Evolutionary conservation across 352 stramenopile species (phyloP), one percentile per base, ranked within the genome.

Genomic region (Phytopythium kandeliae): DNA sequence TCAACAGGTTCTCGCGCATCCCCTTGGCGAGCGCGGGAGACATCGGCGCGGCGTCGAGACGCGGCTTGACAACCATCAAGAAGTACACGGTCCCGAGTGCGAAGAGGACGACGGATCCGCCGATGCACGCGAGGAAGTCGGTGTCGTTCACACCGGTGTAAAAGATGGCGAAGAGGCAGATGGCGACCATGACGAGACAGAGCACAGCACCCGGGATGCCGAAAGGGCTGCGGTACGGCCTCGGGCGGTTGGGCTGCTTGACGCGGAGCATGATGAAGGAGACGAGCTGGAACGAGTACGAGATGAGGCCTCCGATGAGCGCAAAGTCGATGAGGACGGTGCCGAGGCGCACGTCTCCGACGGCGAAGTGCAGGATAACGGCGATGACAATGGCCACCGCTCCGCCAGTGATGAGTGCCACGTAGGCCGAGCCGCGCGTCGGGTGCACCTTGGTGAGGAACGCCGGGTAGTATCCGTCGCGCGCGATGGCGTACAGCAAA

Each of bases 261-360:
- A 69, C 46, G 24, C 74, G 71, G 48, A 85, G 62, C 17, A 53
- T 65, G n/a, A 85, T 69, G 53, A 85, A 85, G 40, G 74, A 71
- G n/a, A 67, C 54, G 34, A 85, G 58, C 58, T 85, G 71, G 48
- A 85, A 83, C 21, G 69, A 57, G 57, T 85, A 85, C 48, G 71
- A 83, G 51, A 85, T 57, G 37, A 85, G 65, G n/a, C 65, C 67
- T 19, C 67, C 67, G 38, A 72, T 71, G 52, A 77, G 62, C 44
- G 67, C 58, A 19, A 77, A 46, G 57, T 85, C 81, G 65, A 85
- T 81, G n/a, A 85, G 53, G 25, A 83, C 71, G 13, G 69, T 72
- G 45, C 71, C 71, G 12, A 85, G 61, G 3, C 75, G 62, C 11
- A 63, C 58, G 56, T 83, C 73, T 21, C 71, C 74, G 30, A 85